phyloP scores from a whole-genome alignment of 306 rosid species.

The Trichosanthes cucumerina region DNA sequence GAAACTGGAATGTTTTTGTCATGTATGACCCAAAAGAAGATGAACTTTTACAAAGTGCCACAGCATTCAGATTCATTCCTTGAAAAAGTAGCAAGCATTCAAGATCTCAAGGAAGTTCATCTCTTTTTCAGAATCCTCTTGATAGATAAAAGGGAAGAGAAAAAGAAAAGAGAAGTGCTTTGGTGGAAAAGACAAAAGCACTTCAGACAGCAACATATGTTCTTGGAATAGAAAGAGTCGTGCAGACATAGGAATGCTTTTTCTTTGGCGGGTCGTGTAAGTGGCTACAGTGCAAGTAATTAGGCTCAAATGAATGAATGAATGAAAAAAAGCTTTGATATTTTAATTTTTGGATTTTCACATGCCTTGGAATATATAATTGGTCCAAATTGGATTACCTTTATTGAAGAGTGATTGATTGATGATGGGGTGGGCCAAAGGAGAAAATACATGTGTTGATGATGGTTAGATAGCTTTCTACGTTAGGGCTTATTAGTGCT shows the following conservation, averaged over 20 bases:
- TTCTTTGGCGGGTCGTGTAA: background rate
- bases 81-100: background rate
- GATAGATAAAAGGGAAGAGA: background rate
- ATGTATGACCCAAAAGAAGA: background rate
- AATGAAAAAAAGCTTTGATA: background rate
- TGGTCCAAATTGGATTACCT: background rate
- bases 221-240: background rate
- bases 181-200: background rate
- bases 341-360: background rate
- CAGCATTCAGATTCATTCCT: background rate
- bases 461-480: background rate
- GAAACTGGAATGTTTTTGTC: background rate
- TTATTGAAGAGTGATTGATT: background rate
- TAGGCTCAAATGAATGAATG: background rate
- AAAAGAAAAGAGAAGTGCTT: background rate
- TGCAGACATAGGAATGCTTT: background rate
- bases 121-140: background rate
- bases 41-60: background rate
- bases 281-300: background rate
- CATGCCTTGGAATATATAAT: background rate
- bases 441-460: background rate
- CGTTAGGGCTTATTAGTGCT: background rate
- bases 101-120: background rate
- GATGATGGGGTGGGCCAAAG: background rate
- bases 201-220: background rate